Conservation (phyloP, 495 filamentous ascomycete genomes). For the Astrothelium macrocarpum region DNA sequence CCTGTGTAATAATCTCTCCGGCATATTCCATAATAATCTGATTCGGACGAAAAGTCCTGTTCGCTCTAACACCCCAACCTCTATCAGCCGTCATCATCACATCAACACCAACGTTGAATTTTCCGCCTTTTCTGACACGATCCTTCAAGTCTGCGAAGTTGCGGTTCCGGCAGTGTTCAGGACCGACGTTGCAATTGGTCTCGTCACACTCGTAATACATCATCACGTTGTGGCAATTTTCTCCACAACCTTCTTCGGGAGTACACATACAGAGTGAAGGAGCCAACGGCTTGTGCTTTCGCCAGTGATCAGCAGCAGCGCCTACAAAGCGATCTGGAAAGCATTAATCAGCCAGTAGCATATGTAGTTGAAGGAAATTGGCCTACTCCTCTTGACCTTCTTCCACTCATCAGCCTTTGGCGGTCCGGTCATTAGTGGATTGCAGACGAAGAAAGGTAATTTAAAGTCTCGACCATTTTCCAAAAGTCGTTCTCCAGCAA, state of each 20-base stretch:
- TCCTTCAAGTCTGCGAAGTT: slow-evolving; percentile 61
- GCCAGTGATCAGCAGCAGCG: slow-evolving; percentile 78
- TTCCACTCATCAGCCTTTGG: slow-evolving; percentile 86
- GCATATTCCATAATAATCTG: slow-evolving; percentile 98
- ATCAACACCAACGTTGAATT: slow-evolving; percentile 86
- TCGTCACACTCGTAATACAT: slow-evolving; percentile 97
- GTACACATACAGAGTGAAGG: slow-evolving; percentile 74
- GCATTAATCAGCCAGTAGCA: slow-evolving; percentile 1
- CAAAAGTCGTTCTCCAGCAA: slow-evolving; percentile 44
- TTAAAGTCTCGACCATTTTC: slow-evolving; percentile 67
- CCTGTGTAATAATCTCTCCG: slow-evolving; percentile 90
- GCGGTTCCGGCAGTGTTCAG: slow-evolving; percentile 68
- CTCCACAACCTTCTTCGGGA: slow-evolving; percentile 69
- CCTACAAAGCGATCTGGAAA: slow-evolving; percentile 81
- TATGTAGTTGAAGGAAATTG: background rate
- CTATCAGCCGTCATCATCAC: slow-evolving; percentile 82
- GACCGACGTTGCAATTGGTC: slow-evolving; percentile 70
- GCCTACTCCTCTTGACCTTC: slow-evolving; percentile 79
- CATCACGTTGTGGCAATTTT: slow-evolving; percentile 83
- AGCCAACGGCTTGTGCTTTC: slow-evolving; percentile 61
- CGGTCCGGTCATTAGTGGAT: slow-evolving; percentile 72
- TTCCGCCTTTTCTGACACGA: slow-evolving; percentile 41
- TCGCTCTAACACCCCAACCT: slow-evolving; percentile 84
- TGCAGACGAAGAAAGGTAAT: slow-evolving; percentile 81
- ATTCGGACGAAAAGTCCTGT: slow-evolving; percentile 74